These are phyloP conservation scores for Colletotrichum shisoi DNA, from an alignment of 2,329 filamentous ascomycete genomes.

Conservation along the genomic window DNA sequence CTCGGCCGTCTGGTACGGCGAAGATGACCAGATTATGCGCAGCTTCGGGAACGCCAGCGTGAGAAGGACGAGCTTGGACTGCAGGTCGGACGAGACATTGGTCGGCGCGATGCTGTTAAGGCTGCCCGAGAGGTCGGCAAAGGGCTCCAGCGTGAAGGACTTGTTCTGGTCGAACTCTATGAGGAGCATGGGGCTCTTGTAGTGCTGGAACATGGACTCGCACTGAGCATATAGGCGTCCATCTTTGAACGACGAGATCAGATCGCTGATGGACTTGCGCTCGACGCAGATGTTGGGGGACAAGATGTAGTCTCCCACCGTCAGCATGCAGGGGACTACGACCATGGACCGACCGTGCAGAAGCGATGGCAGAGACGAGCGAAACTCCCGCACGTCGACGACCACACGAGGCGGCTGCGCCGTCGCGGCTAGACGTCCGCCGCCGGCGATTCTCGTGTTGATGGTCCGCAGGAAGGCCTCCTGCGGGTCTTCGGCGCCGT, in stretches of 20 bases:
- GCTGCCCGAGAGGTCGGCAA: conserved; percentile 72
- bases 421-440: conserved; percentile 82
- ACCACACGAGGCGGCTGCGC: conserved; percentile 88
- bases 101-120: conserved; percentile 69
- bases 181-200: conserved; percentile 86
- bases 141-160: conserved; percentile 89
- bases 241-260: conserved; percentile 90
- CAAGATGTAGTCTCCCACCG: conserved; percentile 94
- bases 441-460: conserved; percentile 95
- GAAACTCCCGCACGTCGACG: conserved; percentile 95
- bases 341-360: conserved; percentile 88
- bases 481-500: conserved; percentile 79
- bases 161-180: conserved; percentile 99
- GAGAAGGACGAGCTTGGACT: conserved; percentile 89
- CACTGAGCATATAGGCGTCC: conserved; percentile 91
- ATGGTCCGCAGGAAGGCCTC: conserved; percentile 92
- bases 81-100: conserved; percentile 73
- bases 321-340: conserved; percentile 93
- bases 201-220: conserved; percentile 93
- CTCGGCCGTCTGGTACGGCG: conserved; percentile 94
- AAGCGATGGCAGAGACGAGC: conserved; percentile 88
- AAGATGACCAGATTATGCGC: conserved; percentile 91
- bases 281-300: conserved; percentile 92
- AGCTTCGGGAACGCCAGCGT: conserved; percentile 90
- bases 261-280: conserved; percentile 89